These are phyloP conservation scores for Camelina sativa DNA, from an alignment of 345 rosid species.

Conservation along the genomic window DNA sequence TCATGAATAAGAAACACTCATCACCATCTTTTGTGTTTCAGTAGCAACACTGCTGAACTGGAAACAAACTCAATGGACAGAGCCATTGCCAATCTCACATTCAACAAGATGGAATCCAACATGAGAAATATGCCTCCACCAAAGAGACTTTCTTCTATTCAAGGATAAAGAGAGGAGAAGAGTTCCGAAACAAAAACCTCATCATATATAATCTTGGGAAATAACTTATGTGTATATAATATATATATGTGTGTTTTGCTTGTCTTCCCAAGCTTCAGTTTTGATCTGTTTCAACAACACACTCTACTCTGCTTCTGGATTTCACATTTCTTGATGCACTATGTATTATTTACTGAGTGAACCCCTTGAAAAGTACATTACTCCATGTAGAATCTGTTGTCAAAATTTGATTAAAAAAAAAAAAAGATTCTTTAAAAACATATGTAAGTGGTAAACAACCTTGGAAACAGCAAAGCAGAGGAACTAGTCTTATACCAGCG, in stretches of 20 bases:
- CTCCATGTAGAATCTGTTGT: constrained; percentile 18
- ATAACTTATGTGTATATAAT: constrained; percentile 24
- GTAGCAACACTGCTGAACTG: constrained; percentile 52
- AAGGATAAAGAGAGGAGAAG: constrained; percentile 14
- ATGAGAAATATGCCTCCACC: constrained; percentile 42
- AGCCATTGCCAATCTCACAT: constrained; percentile 78
- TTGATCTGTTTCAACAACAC: constrained; percentile 37
- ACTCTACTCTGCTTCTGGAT: constrained; percentile 8
- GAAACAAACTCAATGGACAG: constrained; percentile 81
- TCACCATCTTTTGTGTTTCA: constrained; percentile 27
- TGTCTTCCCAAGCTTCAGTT: constrained; percentile 43
- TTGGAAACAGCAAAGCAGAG: constrained; percentile 38
- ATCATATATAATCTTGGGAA: constrained; percentile 3
- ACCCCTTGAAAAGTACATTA: not conserved
- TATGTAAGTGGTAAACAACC: constrained; percentile 43
- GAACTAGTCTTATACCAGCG: constrained; percentile 29
- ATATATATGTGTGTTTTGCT: not conserved
- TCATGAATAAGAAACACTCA: not conserved
- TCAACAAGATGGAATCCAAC: constrained; percentile 61
- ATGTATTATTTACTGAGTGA: constrained; percentile 16
- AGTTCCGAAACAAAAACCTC: not conserved
- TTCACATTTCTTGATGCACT: constrained; percentile 1
- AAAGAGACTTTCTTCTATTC: constrained; percentile 23
- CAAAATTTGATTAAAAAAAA: not conserved
- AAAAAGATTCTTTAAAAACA: constrained; percentile 19